Evolutionary conservation across 2,329 filamentous ascomycete genomes (phyloP).

Genomic region (Trichoderma sp.): DNA sequence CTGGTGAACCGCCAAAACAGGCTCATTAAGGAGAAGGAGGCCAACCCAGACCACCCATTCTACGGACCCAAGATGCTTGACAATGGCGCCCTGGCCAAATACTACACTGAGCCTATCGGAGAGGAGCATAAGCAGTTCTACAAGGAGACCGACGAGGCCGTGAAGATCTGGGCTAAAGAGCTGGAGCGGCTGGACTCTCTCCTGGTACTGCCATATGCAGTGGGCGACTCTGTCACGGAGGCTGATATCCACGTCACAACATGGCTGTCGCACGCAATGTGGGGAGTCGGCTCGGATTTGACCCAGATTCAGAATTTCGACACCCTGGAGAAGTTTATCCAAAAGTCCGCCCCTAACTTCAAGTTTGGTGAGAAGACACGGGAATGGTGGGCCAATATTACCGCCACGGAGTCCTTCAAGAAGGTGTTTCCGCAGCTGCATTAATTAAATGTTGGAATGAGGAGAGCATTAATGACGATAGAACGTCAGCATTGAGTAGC

Average conservation of each 20-base stretch:
- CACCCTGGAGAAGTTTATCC: background rate
- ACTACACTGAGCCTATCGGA: slow-evolving; percentile 26
- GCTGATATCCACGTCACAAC: slow-evolving; percentile 31
- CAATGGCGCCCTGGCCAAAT: slow-evolving; percentile 25
- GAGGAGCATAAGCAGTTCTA: slow-evolving; percentile 28
- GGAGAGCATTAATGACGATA: background rate
- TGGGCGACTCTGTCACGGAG: slow-evolving; percentile 30
- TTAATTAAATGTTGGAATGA: background rate
- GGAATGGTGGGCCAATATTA: background rate
- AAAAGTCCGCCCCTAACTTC: background rate
- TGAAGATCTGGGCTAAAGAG: slow-evolving; percentile 27
- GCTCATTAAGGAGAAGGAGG: slow-evolving; percentile 29
- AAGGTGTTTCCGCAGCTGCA: slow-evolving; percentile 7
- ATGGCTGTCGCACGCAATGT: slow-evolving; percentile 32
- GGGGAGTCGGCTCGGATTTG: background rate
- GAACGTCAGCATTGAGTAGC: background rate
- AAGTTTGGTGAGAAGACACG: background rate
- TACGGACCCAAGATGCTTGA: slow-evolving; percentile 31
- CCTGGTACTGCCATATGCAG: slow-evolving; percentile 31
- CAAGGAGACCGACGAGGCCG: slow-evolving; percentile 6
- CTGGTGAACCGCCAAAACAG: slow-evolving; percentile 28
- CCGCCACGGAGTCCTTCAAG: background rate
- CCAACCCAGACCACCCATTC: slow-evolving; percentile 30
- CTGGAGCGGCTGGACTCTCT: slow-evolving; percentile 30
- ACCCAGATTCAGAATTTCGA: background rate